A percentile compares a stretch with the other conserved stretches of the same genome.
These are phyloP conservation scores for Aureobasidium sp. DNA, from an alignment of 2,329 filamentous ascomycete species.

Conservation along the genomic window DNA sequence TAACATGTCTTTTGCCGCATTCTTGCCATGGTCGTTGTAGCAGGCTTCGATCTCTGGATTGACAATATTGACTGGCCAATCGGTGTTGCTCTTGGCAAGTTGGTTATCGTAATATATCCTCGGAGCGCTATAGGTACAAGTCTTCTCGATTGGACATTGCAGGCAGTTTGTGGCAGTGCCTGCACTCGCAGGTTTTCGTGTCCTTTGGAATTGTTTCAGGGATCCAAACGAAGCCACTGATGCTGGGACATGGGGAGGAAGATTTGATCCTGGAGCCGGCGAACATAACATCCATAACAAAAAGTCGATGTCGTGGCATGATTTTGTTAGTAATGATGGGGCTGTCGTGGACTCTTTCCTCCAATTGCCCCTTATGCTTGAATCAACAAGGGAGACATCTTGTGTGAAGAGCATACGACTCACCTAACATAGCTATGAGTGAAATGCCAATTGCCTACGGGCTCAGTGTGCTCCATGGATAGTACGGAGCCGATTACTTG, in stretches of 20 bases:
- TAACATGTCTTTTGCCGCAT: constrained; percentile 45
- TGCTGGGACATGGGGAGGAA: constrained; percentile 61
- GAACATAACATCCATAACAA: constrained; percentile 84
- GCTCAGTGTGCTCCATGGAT: constrained; percentile 85
- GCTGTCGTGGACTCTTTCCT: constrained; percentile 67
- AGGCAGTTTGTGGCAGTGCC: constrained; percentile 79
- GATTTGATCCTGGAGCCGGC: constrained; percentile 40
- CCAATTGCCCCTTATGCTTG: constrained; percentile 70
- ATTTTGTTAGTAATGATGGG: constrained; percentile 84
- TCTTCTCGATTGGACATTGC: constrained; percentile 62
- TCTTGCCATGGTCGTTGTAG: constrained; percentile 36
- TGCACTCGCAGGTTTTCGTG: constrained; percentile 67
- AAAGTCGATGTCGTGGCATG: constrained; percentile 92
- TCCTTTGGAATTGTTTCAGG: constrained; percentile 67
- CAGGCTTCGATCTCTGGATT: constrained; percentile 84
- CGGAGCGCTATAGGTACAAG: constrained; percentile 79
- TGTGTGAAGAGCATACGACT: constrained; percentile 8
- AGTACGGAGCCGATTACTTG: constrained; percentile 74
- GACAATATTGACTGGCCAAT: constrained; percentile 85
- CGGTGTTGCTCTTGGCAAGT: constrained; percentile 56
- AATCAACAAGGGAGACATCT: background rate
- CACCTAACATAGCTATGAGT: constrained; percentile 75
- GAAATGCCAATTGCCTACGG: constrained; percentile 95
- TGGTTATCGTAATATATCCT: constrained; percentile 69
- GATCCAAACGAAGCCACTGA: constrained; percentile 68